Evolutionary conservation across 1,139 yeast genomes (phyloP), one percentile per base, ranked within the genome.

Genomic region (Geotrichum australiense): DNA sequence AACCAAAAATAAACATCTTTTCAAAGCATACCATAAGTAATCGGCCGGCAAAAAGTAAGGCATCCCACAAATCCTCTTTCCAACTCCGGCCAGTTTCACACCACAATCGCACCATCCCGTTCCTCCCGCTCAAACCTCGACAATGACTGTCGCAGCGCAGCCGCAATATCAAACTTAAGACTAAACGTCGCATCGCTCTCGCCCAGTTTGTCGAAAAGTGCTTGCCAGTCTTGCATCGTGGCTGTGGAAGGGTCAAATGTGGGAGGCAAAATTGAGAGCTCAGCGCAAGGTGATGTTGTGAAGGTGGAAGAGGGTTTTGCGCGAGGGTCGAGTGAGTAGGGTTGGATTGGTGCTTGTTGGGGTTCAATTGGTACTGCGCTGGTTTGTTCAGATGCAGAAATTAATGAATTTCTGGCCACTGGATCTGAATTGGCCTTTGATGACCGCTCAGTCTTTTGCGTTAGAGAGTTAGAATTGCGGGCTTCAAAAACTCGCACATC

Each of bases 131-230:
- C 41, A 14, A 33, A 30, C 10, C 32, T 11, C 10, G 26, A 33
- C 15, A 42, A 35, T 2, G 42, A 25, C 1, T 37, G 25, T 26
- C 33, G 41, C 3, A 42, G 34, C 10, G 46, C 46, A 4, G 42
- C 33, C 15, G 40, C 43, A 30, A 43, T n/a, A 21, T 43, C 43
- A 36, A 43, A 43, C 32, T 43, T 43, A 14, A 43, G 42, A 4
- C 38, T 31, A 34, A 43, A 39, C n/a, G 47, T 39, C 4, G 47
- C 47, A n/a, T 43, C 43, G 11, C 43, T 27, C 26, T 43, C 36
- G 32, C 37, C 37, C n/a, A 43, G 33, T 10, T 41, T 20, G 21
- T 43, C 43, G 20, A 43, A 36, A 19, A 43, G 24, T 15, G 36
- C 42, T 22, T 43, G 35, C 47, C 47, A 43, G 19, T 43, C 40